Conservation (phyloP, 306 rosid species). For the Quercus dentata region DNA sequence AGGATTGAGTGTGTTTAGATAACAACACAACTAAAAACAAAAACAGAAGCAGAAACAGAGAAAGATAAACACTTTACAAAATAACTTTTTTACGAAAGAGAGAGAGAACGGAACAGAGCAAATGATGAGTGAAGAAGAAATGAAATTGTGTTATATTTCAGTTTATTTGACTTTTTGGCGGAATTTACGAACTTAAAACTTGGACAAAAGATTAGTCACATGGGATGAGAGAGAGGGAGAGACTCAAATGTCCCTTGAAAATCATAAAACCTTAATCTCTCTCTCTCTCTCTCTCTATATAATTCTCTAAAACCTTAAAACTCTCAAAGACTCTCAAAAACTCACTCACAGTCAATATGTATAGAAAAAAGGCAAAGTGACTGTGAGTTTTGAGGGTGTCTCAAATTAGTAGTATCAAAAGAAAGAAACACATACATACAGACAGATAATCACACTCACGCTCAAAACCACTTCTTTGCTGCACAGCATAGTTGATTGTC, state of each 20-base stretch:
- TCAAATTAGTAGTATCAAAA: slow-evolving; percentile 11
- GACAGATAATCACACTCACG: too few species aligned
- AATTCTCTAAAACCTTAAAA: neutral
- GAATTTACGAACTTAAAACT: slow-evolving; percentile 5
- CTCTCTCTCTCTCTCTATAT: neutral
- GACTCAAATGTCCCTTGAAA: slow-evolving; percentile 28
- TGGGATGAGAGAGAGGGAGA: neutral
- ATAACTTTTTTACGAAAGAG: neutral
- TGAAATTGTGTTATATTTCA: slow-evolving; percentile 4
- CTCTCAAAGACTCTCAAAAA: slow-evolving; percentile 18
- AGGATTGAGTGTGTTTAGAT: neutral
- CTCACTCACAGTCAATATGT: neutral
- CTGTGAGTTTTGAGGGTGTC: neutral
- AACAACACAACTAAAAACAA: neutral
- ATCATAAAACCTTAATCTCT: neutral
- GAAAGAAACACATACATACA: neutral
- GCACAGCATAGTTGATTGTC: slow-evolving; percentile 8
- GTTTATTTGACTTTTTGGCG: slow-evolving; percentile 6
- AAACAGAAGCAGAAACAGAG: slow-evolving; percentile 2
- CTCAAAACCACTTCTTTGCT: slow-evolving; percentile 5
- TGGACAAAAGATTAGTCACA: neutral
- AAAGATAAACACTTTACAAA: neutral
- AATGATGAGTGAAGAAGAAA: slow-evolving; percentile 25
- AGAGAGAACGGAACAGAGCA: neutral
- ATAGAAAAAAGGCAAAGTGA: neutral